Conservation (phyloP, 768 basidiomycete genomes). For the Pleurotus djamor region DNA sequence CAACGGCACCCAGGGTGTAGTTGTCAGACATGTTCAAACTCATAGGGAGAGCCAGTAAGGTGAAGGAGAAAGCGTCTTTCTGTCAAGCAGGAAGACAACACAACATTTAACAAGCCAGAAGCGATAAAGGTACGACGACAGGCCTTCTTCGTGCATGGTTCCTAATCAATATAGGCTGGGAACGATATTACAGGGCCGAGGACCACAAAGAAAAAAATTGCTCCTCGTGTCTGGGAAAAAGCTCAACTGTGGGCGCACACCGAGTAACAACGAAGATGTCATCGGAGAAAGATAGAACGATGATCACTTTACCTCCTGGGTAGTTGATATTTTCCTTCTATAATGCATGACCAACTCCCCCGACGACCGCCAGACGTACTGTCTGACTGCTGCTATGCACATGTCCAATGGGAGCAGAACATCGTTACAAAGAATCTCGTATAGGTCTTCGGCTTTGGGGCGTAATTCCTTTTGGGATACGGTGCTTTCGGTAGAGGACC, state of each 20-base stretch:
- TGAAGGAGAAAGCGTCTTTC: neutral
- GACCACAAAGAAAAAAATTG: too few relatives aligned
- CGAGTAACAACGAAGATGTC: too few relatives aligned
- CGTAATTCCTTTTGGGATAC: slow-evolving; percentile 14
- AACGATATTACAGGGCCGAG: too few relatives aligned
- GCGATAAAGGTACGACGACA: neutral
- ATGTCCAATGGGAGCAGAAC: slow-evolving; percentile 80
- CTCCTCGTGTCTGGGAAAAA: too few relatives aligned
- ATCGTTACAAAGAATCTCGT: slow-evolving; percentile 90
- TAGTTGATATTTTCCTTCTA: slow-evolving; percentile 36
- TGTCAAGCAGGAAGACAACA: too few relatives aligned
- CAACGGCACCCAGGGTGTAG: slow-evolving; percentile 2
- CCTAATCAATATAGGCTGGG: too few relatives aligned
- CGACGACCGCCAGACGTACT: slow-evolving; percentile 83
- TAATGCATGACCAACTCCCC: slow-evolving; percentile 78
- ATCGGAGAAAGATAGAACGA: too few relatives aligned
- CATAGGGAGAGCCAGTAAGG: neutral
- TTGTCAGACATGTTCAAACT: neutral
- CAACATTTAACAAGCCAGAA: too few relatives aligned
- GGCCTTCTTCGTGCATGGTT: too few relatives aligned
- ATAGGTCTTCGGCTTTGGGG: slow-evolving; percentile 59
- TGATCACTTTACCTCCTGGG: neutral
- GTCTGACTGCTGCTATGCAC: slow-evolving; percentile 88
- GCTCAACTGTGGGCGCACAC: too few relatives aligned
- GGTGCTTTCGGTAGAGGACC: slow-evolving; percentile 35